These are phyloP conservation scores for Ophiostoma fasciatum DNA, from an alignment of 2,329 filamentous ascomycete genomes.

Conservation along the genomic window DNA sequence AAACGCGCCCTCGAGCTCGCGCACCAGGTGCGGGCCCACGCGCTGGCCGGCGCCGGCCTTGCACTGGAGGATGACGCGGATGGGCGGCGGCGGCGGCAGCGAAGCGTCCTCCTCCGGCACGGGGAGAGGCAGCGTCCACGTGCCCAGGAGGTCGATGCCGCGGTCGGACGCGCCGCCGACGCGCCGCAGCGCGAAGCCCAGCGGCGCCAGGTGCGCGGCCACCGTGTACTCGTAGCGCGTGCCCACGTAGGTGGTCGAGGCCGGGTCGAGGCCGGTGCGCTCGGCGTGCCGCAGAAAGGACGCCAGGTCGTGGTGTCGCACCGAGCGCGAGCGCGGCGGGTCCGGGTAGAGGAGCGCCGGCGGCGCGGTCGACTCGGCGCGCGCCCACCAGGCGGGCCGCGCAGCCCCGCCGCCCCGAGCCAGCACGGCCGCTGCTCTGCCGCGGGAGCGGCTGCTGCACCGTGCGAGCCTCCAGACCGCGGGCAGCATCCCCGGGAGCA, in stretches of 20 bases:
- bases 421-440: too few species aligned
- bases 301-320: constrained; percentile 49
- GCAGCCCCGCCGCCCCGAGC: too few species aligned
- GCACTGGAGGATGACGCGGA: constrained; percentile 49
- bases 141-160: constrained; percentile 61
- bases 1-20: constrained; percentile 72
- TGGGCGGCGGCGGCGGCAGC: constrained; percentile 10
- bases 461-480: too few species aligned
- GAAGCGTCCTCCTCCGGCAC: constrained; percentile 6
- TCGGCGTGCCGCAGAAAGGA: constrained; percentile 52
- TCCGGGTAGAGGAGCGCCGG: constrained; percentile 28
- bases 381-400: too few species aligned
- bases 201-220: constrained; percentile 35
- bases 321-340: too few species aligned
- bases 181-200: constrained; percentile 51
- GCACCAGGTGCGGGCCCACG: constrained; percentile 43
- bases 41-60: constrained; percentile 40
- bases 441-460: too few species aligned
- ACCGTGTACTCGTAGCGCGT: constrained; percentile 67
- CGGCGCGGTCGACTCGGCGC: too few species aligned
- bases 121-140: constrained; percentile 44
- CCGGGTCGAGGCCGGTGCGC: constrained; percentile 36
- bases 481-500: too few species aligned
- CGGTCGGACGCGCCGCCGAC: constrained; percentile 52
- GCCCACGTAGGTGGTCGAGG: constrained; percentile 50